Percentiles rank a stretch among this genome's conserved stretches.
These are phyloP conservation scores for Gliomastix tumulicola DNA, from an alignment of 2,329 filamentous ascomycete genomes.

Conservation along the genomic window DNA sequence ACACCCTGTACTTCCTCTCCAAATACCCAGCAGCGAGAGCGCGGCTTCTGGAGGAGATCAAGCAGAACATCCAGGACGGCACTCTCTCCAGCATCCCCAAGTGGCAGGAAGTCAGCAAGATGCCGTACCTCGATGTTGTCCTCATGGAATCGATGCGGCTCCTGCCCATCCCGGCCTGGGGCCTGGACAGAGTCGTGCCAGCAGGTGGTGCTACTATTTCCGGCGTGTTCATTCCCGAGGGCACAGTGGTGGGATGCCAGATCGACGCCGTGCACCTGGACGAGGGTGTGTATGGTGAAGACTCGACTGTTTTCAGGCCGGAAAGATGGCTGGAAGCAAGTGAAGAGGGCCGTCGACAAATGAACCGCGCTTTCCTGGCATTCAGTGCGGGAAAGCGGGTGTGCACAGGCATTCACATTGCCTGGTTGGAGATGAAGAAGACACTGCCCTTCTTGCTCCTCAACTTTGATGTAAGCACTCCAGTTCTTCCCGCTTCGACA, in stretches of 20 bases:
- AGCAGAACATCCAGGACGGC: neutral
- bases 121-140: neutral
- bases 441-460: neutral
- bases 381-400: neutral
- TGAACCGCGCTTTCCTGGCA: neutral
- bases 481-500: neutral
- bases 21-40: neutral
- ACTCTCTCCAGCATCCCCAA: neutral
- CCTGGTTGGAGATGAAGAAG: neutral
- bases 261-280: neutral
- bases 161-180: neutral
- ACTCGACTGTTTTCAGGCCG: neutral
- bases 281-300: neutral
- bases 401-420: neutral
- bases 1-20: neutral
- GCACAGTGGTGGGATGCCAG: neutral
- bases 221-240: neutral
- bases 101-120: neutral
- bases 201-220: neutral
- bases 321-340: neutral
- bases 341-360: neutral
- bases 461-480: neutral
- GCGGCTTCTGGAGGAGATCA: neutral
- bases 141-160: neutral
- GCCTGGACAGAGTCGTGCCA: neutral